phyloP scores from a whole-genome alignment of 495 filamentous ascomycete species.

The Neurospora intermedia region DNA sequence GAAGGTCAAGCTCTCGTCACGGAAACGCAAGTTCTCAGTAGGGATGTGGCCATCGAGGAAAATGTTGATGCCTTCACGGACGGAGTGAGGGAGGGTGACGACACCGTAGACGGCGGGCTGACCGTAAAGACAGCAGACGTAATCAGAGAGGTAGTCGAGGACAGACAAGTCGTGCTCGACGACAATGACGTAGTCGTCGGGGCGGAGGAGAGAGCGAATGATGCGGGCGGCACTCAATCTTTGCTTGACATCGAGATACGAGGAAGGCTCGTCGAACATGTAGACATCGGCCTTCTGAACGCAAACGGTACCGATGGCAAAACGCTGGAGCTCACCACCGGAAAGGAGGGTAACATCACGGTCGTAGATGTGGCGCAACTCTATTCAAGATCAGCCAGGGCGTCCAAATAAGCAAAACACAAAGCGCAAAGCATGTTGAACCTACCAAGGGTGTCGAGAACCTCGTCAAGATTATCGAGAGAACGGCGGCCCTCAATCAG shows the following conservation, averaged over 20 bases:
- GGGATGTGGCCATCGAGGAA: constrained; percentile 97
- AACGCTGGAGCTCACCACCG: constrained; percentile 94
- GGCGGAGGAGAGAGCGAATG: constrained; percentile 77
- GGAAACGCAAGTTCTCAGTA: constrained; percentile 96
- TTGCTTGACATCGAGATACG: constrained; percentile 96
- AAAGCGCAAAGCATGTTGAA: constrained; percentile 25
- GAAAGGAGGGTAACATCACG: constrained; percentile 84
- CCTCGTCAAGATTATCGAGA: constrained; percentile 73
- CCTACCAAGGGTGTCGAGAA: constrained; percentile 62
- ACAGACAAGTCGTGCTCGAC: constrained; percentile 99
- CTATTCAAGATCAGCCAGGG: constrained; percentile 29
- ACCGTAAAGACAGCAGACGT: constrained; percentile 94
- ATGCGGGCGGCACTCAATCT: constrained; percentile 84
- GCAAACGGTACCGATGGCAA: constrained; percentile 90
- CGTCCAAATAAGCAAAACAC: constrained; percentile 5
- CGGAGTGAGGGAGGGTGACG: constrained; percentile 90
- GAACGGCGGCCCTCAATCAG: constrained; percentile 65
- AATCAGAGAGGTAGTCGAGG: constrained; percentile 95
- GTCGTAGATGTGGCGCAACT: constrained; percentile 75
- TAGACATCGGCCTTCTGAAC: constrained; percentile 96
- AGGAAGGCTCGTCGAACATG: constrained; percentile 99
- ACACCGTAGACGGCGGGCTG: constrained; percentile 94
- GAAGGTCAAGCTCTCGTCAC: constrained; percentile 94
- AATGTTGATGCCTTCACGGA: constrained; percentile 99
- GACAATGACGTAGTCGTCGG: constrained; percentile 92